Conservation (phyloP, 2,329 filamentous ascomycete species). For the Phialocephala subalpina region DNA sequence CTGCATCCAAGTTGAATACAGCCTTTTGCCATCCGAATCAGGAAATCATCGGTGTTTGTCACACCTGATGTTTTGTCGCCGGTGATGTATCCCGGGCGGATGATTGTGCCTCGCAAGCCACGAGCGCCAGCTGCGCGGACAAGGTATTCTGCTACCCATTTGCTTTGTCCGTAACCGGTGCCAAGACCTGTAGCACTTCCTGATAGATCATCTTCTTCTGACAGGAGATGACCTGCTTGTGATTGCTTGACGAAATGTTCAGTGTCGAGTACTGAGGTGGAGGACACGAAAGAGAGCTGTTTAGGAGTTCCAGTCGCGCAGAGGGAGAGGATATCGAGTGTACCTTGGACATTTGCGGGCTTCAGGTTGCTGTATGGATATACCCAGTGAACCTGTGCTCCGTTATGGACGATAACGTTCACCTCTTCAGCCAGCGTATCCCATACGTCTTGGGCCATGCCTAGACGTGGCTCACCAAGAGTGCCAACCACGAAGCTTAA, state of each 20-base stretch:
- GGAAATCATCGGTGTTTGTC: conserved; percentile 87
- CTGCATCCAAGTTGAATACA: conserved; percentile 80
- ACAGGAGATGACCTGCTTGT: conserved; percentile 68
- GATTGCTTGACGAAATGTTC: conserved; percentile 83
- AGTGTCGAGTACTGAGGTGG: conserved; percentile 83
- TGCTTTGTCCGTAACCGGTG: conserved; percentile 90
- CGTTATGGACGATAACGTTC: conserved; percentile 84
- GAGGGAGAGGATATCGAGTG: conserved; percentile 77
- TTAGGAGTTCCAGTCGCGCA: conserved; percentile 83
- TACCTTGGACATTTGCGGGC: conserved; percentile 81
- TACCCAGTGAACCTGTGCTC: conserved; percentile 84
- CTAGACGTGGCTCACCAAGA: conserved; percentile 75
- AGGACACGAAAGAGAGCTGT: conserved; percentile 81
- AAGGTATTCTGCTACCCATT: conserved; percentile 79
- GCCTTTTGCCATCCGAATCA: conserved; percentile 86
- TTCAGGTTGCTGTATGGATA: conserved; percentile 76
- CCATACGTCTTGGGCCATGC: conserved; percentile 73
- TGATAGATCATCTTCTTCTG: conserved; percentile 79
- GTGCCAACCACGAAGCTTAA: conserved; percentile 77
- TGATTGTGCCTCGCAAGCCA: conserved; percentile 77
- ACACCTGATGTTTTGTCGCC: conserved; percentile 76
- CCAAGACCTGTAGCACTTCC: conserved; percentile 80
- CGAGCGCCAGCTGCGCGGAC: conserved; percentile 80
- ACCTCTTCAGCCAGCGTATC: conserved; percentile 68
- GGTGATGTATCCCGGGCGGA: conserved; percentile 86